Percentiles rank a stretch among this genome's conserved stretches.
phyloP scores from a whole-genome alignment of 208 protist genomes.

The Leishmania major region DNA sequence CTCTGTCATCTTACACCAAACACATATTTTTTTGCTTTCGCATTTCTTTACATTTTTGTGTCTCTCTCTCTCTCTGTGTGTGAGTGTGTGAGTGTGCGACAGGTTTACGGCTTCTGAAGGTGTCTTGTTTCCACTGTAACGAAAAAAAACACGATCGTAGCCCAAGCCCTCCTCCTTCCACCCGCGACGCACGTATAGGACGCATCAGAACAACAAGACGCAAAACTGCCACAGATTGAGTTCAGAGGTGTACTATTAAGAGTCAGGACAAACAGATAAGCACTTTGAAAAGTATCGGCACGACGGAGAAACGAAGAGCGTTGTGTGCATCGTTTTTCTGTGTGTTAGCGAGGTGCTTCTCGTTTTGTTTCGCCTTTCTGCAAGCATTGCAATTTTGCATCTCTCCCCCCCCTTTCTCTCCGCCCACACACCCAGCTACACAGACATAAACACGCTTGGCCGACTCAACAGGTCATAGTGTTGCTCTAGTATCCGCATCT shows the following conservation, averaged over 20 bases:
- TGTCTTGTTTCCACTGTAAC: background rate
- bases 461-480: background rate
- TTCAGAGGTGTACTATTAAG: background rate
- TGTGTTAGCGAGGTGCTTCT: background rate
- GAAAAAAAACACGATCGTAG: background rate
- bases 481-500: background rate
- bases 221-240: background rate
- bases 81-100: background rate
- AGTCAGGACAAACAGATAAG: background rate
- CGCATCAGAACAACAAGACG: background rate
- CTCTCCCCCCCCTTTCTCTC: background rate
- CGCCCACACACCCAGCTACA: background rate
- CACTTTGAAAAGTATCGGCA: background rate
- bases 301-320: background rate
- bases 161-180: background rate
- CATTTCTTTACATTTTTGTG: too few relatives aligned
- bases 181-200: background rate
- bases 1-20: background rate
- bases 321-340: background rate
- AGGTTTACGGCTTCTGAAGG: background rate
- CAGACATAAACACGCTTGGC: background rate
- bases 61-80: too few relatives aligned
- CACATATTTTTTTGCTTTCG: too few relatives aligned
- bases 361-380: background rate
- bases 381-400: background rate